A percentile compares a stretch with the other conserved stretches of the same genome.
Conservation (phyloP, 164 flowering plant species). For the Sextonia rubra region DNA sequence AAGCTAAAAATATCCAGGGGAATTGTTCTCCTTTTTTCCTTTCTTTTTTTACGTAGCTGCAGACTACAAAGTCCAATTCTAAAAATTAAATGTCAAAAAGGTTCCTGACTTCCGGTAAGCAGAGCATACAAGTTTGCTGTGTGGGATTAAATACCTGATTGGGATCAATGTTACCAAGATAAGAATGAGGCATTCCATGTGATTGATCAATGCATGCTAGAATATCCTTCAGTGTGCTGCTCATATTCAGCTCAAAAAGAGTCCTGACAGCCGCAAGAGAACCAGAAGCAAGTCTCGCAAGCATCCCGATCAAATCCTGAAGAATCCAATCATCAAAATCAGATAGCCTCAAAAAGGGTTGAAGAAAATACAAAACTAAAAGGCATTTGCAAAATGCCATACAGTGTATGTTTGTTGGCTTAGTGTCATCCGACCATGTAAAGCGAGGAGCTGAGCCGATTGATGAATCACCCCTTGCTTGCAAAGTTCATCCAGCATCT, state of each 20-base stretch:
- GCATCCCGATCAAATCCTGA: slow-evolving; percentile 79
- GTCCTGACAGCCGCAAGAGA: slow-evolving; percentile 58
- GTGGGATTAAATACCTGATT: slow-evolving; percentile 47
- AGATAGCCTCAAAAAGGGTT: not conserved
- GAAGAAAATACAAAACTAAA: not conserved
- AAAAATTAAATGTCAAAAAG: too few species aligned
- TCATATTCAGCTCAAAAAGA: slow-evolving; percentile 71
- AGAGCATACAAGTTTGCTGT: not conserved
- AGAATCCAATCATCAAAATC: slow-evolving; percentile 8
- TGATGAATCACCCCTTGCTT: slow-evolving; percentile 64
- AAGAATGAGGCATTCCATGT: slow-evolving; percentile 40
- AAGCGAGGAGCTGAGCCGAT: slow-evolving; percentile 44
- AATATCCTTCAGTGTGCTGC: slow-evolving; percentile 55
- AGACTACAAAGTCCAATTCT: too few species aligned
- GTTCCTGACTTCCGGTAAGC: too few species aligned
- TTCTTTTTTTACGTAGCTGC: too few species aligned
- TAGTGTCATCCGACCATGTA: slow-evolving; percentile 48
- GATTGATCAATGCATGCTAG: slow-evolving; percentile 45
- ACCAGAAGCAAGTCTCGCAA: slow-evolving; percentile 68
- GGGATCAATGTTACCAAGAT: slow-evolving; percentile 35
- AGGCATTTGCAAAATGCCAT: slow-evolving; percentile 19
- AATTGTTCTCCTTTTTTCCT: too few species aligned
- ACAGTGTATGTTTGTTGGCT: slow-evolving; percentile 52
- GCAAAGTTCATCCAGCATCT: slow-evolving; percentile 64
- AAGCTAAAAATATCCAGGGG: too few species aligned